phyloP scores from a whole-genome alignment of 2,329 filamentous ascomycete species.

The Ophiocordyceps camponoti-leonardi region DNA sequence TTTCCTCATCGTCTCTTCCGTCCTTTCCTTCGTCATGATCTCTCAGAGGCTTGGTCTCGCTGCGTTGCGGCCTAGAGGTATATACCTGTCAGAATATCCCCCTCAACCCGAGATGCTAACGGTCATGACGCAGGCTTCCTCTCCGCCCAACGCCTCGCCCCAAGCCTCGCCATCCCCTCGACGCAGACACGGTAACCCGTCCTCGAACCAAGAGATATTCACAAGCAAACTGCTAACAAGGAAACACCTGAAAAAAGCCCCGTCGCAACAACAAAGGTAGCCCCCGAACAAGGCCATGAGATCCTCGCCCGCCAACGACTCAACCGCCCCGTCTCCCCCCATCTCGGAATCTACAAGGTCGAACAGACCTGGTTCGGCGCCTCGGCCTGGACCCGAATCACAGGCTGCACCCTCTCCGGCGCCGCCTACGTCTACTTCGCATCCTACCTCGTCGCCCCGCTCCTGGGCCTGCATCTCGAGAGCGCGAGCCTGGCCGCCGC shows the following conservation, averaged over 20 bases:
- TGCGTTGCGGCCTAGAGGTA: constrained; percentile 42
- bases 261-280: constrained; percentile 40
- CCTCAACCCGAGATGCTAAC: not conserved
- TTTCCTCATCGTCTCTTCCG: too few relatives aligned
- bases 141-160: constrained; percentile 15
- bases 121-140: not conserved
- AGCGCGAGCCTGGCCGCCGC: constrained; percentile 40
- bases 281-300: constrained; percentile 32
- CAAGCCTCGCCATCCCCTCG: constrained; percentile 23
- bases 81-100: not conserved
- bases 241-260: constrained; percentile 22
- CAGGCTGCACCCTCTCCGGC: constrained; percentile 56
- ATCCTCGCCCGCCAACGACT: constrained; percentile 72
- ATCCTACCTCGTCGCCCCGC: constrained; percentile 65
- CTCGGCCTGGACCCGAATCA: constrained; percentile 63
- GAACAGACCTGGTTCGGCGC: constrained; percentile 73
- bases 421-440: constrained; percentile 64
- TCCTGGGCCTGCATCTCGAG: constrained; percentile 49
- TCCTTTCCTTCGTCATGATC: constrained; percentile 25
- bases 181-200: constrained; percentile 28
- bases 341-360: constrained; percentile 71
- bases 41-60: constrained; percentile 39
- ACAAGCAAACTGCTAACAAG: not conserved
- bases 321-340: constrained; percentile 66
- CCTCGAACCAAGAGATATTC: not conserved